phyloP scores from a whole-genome alignment of 1,284 basidiomycete species.

The Coniferiporia sulphurascens region DNA sequence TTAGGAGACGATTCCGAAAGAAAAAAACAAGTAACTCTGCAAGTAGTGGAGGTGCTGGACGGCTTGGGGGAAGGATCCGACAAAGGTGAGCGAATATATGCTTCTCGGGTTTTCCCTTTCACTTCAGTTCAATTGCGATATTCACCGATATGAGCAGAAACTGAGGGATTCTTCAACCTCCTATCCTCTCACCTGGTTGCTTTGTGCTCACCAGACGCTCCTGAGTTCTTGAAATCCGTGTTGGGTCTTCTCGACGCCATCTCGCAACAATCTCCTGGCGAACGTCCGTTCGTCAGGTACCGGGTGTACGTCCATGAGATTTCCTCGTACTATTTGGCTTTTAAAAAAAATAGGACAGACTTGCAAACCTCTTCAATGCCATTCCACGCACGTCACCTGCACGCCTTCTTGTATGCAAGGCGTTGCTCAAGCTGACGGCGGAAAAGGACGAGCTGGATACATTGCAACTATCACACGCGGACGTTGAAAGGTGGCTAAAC shows the following conservation, averaged over 20 bases:
- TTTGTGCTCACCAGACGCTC: conserved; percentile 48
- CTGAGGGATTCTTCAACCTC: conserved; percentile 84
- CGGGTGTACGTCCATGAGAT: conserved; percentile 48
- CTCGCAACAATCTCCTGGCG: conserved; percentile 38
- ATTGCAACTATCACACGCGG: conserved; percentile 57
- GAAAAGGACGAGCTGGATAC: conserved; percentile 66
- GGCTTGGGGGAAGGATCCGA: conserved; percentile 70
- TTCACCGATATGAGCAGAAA: conserved; percentile 43
- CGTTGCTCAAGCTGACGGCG: conserved; percentile 63
- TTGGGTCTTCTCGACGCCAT: conserved; percentile 51
- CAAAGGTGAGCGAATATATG: conserved; percentile 45
- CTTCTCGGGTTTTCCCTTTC: not conserved
- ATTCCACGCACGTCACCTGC: conserved; percentile 66
- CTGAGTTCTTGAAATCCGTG: conserved; percentile 50
- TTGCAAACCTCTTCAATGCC: conserved; percentile 87
- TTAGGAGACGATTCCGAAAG: conserved; percentile 49
- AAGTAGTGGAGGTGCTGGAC: conserved; percentile 59
- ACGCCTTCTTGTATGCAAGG: conserved; percentile 60
- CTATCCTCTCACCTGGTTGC: conserved; percentile 65
- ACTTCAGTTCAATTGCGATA: not conserved
- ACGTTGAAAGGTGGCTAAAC: conserved; percentile 69
- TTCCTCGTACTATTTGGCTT: conserved; percentile 1
- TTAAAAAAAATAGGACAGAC: conserved; percentile 37
- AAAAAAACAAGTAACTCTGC: conserved; percentile 48
- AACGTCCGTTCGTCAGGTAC: conserved; percentile 56